A percentile compares a stretch with the other conserved stretches of the same genome.
Conservation (phyloP, 495 filamentous ascomycete species). For the Lasiosphaeria miniovina region DNA sequence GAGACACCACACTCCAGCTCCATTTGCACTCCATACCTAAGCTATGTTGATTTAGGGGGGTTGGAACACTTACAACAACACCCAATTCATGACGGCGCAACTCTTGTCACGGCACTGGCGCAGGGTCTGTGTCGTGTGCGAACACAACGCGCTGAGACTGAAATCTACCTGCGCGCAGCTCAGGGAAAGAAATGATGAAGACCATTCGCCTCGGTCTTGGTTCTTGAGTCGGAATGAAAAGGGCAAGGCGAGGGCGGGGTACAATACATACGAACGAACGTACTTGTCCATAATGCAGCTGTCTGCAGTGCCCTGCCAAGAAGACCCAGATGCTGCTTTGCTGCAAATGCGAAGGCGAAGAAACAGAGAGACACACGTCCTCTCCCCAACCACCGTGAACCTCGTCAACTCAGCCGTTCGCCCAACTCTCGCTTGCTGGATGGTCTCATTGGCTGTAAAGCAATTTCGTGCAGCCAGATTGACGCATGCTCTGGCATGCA, state of each 20-base stretch:
- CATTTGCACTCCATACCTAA: no score
- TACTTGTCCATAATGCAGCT: not conserved
- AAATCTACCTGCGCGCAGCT: not conserved
- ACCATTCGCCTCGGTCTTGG: not conserved
- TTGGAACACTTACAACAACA: not conserved
- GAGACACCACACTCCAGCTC: no score
- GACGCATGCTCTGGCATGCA: slow-evolving; percentile 6
- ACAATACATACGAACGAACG: not conserved
- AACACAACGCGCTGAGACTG: not conserved
- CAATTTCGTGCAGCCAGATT: slow-evolving; percentile 10
- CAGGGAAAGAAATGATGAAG: not conserved
- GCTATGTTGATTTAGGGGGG: not conserved
- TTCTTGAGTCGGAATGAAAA: not conserved
- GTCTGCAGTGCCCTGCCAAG: slow-evolving; percentile 3
- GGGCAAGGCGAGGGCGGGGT: no score
- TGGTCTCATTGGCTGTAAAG: slow-evolving; percentile 8
- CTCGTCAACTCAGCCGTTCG: not conserved
- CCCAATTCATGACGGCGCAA: not conserved
- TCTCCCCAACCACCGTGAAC: not conserved
- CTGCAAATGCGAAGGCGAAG: not conserved
- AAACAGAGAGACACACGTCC: not conserved
- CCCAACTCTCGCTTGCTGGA: slow-evolving; percentile 9
- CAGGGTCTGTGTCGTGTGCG: not conserved
- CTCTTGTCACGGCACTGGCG: slow-evolving; percentile 1
- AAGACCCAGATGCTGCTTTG: not conserved